Base-by-base conservation (phyloP, 495 filamentous ascomycete species). In the Talaromyces stipitatus region DNA sequence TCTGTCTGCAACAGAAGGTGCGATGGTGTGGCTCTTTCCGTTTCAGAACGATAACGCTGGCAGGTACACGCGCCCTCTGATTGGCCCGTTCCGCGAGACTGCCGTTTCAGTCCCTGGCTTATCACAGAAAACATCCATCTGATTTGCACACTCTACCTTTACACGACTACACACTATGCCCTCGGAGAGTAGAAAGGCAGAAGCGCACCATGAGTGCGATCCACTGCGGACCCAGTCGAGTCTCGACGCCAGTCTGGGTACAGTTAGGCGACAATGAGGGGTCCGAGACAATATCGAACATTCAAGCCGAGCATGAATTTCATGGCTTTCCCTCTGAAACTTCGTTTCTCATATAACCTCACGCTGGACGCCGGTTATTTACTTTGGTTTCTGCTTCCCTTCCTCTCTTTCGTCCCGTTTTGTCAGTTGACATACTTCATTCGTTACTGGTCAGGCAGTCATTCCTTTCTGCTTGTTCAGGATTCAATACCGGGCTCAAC, bases 21-120 rank as follows among this genome's bases (percentile, higher is more conserved):
- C 41, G 41, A 46, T 46, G 41, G 41, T 46, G 41, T 46, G 41
- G 41, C 41, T 22, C 43, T 26, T 26, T 16, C 23, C 23, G 43
- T 47, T 47, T 47, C 43, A 26, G 43, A 41, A 41, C n/a, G 36
- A 16, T 2, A 18, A 8, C 36, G 36, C 36, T 26, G 43, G 43
- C 18, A 47, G 43, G 43, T 26, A 47, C 43, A 5, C 20, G 6
- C 22, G 75, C 77, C n/a, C 81, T 82, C 58, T 89, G 87, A 36
- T 78, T 71, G 0, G 81, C 79, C 54, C 82, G 78, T 67, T 87
- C 90, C 6, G 90, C 91, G 30, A n/a, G n/a, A 33, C 30, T 33
- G 30, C 10, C 32, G 32, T 33, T n/a, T 9, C n/a, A n/a, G 30
- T 32, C 33, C 33, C 12, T 36, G 32, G 36, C 36, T 6, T 18